A percentile compares a stretch with the other conserved stretches of the same genome.
Conservation (phyloP, 371 early-diverging fungal genomes). For the Batkoa obscura region DNA sequence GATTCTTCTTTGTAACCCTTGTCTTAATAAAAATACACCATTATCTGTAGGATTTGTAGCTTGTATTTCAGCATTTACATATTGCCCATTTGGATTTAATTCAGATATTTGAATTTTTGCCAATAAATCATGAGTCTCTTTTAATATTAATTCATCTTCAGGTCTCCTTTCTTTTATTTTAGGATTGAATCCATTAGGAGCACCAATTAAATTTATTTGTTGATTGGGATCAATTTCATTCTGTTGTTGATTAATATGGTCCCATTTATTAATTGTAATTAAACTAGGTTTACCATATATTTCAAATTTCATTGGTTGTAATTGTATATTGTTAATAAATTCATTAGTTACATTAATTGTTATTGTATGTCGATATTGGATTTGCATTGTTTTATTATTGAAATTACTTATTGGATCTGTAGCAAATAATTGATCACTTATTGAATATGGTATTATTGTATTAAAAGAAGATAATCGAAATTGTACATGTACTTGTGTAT, state of each 20-base stretch:
- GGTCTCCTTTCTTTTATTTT: constrained; percentile 24
- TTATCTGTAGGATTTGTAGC: constrained; percentile 26
- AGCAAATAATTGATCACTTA: constrained; percentile 34
- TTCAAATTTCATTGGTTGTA: constrained; percentile 29
- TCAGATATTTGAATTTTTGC: constrained; percentile 49
- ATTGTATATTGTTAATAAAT: constrained; percentile 19
- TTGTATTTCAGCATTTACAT: constrained; percentile 43
- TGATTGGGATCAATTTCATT: constrained; percentile 13
- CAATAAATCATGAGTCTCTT: constrained; percentile 47
- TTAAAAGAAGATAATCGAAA: constrained; percentile 48
- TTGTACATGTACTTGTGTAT: constrained; percentile 60
- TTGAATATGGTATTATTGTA: constrained; percentile 8
- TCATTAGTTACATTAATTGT: constrained; percentile 22
- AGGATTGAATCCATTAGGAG: constrained; percentile 8
- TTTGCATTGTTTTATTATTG: constrained; percentile 15
- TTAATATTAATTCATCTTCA: constrained; percentile 39
- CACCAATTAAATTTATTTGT: constrained; percentile 1
- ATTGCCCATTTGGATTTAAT: constrained; percentile 44
- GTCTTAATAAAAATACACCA: constrained; percentile 53
- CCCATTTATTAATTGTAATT: constrained; percentile 18
- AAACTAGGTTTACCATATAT: constrained; percentile 38
- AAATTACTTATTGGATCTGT: constrained; percentile 42
- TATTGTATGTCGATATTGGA: constrained; percentile 35
- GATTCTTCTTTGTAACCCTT: constrained; percentile 70
- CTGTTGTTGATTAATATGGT: constrained; percentile 15